Base-by-base conservation (phyloP, 2,329 filamentous ascomycete genomes). In the Lasiodiplodia hormozganensis region DNA sequence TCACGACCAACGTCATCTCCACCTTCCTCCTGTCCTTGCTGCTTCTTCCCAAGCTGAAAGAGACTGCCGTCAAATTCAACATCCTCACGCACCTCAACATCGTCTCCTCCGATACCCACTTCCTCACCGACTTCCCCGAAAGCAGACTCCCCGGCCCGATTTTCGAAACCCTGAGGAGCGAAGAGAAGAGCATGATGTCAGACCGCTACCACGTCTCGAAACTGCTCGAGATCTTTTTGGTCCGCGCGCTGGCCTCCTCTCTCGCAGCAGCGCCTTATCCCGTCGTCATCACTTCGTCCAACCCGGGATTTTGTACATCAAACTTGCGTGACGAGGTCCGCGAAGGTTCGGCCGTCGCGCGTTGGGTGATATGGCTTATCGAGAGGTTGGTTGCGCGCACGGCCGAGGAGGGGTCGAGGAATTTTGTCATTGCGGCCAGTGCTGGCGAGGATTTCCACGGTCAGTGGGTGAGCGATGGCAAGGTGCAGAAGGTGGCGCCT, bases 381-480 rank as follows among this genome's bases (percentile, higher is more conserved):
- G 70, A 72, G 8, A 62, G 72, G 11, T 18, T 76, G 4, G 68
- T 79, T 16, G 80, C 76, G 4, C 72, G 81, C 2, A 77, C 74
- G 2, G 81, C 79, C 0, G 81, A 83, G 68, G 77, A 79, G 2
- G 82, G 82, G 0, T 75, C 74, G 10, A 70, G 82, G 28, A 82
- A 77, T 1, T 72, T 84, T 21, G 80, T 82, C 0, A 73, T 79
- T 70, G 80, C 78, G 0, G 81, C 75, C 3, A 47, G 65, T 72
- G 7, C 72, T 71, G 21, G 81, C 0, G 68, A 70, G 4, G 78
- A 80, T 69, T 77, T 72, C 1, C 81, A 83, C 71, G 82, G 82
- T 0, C 72, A 79, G 70, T 84, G 82, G 68, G 62, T 83, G 58
- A 77, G 73, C 51, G 74, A 83, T 64, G 77, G 74, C 25, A 36